phyloP scores from a whole-genome alignment of 257 asterid genomes.

The Petrea volubilis region DNA sequence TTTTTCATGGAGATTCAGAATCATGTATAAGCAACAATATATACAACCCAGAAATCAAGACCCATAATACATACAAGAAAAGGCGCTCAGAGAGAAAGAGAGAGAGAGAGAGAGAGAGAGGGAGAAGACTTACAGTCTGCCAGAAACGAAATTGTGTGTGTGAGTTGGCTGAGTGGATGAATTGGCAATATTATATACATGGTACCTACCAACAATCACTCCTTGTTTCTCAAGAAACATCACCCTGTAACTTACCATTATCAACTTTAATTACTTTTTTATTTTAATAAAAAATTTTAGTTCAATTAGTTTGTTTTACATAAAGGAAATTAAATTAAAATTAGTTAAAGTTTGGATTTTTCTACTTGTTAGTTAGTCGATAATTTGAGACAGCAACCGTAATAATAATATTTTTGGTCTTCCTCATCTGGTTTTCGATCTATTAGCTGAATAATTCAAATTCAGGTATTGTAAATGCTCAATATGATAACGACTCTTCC shows the following conservation, averaged over 20 bases:
- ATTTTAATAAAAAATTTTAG: not conserved
- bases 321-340: not conserved
- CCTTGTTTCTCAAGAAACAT: slow-evolving; percentile 13
- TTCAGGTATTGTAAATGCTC: no score
- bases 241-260: not conserved
- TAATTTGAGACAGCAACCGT: not conserved
- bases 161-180: not conserved
- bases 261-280: not conserved
- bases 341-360: not conserved
- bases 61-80: not conserved
- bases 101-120: slow-evolving; percentile 12
- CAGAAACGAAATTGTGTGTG: not conserved
- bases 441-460: no score
- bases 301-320: not conserved
- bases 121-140: slow-evolving; percentile 27
- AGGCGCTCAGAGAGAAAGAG: slow-evolving; percentile 11
- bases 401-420: no score
- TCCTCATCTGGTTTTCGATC: no score
- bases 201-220: not conserved
- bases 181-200: not conserved
- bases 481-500: no score
- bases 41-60: not conserved
- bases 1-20: not conserved
- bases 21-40: not conserved
- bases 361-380: not conserved